phyloP scores from a whole-genome alignment of 139 green algal genomes.

The Coccomyxa sp. region DNA sequence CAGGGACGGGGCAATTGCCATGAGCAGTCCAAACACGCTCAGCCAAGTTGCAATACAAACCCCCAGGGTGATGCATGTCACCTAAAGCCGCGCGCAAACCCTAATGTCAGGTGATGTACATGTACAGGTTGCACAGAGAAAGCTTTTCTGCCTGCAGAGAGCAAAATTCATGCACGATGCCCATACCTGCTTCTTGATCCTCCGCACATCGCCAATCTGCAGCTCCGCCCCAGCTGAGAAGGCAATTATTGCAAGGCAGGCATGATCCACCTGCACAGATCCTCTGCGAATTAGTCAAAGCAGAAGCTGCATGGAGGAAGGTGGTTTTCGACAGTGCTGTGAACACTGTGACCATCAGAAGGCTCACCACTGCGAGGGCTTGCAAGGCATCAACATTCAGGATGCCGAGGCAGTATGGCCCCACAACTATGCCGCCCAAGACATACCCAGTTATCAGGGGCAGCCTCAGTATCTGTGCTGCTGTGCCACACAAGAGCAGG shows the following conservation, averaged over 20 bases:
- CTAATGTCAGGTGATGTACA: not conserved
- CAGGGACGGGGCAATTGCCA: conserved; percentile 26
- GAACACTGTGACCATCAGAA: not conserved
- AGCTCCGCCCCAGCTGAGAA: conserved; percentile 77
- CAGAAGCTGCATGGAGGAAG: not conserved
- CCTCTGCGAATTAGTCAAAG: not conserved
- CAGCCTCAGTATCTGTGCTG: conserved; percentile 13
- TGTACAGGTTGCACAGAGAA: not conserved
- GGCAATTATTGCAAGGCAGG: conserved; percentile 73
- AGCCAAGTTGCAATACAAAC: conserved; percentile 49
- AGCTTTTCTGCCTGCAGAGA: not conserved
- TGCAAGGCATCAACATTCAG: conserved; percentile 40
- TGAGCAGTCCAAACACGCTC: conserved; percentile 39
- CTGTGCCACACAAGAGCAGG: conserved; percentile 1
- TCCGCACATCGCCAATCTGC: conserved; percentile 27
- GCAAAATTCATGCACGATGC: not conserved
- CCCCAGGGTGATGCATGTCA: conserved; percentile 51
- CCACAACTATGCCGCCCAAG: conserved; percentile 59
- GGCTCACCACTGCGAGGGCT: conserved; percentile 26
- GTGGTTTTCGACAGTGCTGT: not conserved
- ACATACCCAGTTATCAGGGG: conserved; percentile 73
- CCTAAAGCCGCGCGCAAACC: conserved; percentile 30
- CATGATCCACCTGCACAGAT: conserved; percentile 28
- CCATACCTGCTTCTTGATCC: conserved; percentile 7
- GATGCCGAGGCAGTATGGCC: conserved; percentile 55